Percentiles rank a stretch among this genome's conserved stretches.
Conservation (phyloP, 257 asterid species). For the Solanum appendiculatum region DNA sequence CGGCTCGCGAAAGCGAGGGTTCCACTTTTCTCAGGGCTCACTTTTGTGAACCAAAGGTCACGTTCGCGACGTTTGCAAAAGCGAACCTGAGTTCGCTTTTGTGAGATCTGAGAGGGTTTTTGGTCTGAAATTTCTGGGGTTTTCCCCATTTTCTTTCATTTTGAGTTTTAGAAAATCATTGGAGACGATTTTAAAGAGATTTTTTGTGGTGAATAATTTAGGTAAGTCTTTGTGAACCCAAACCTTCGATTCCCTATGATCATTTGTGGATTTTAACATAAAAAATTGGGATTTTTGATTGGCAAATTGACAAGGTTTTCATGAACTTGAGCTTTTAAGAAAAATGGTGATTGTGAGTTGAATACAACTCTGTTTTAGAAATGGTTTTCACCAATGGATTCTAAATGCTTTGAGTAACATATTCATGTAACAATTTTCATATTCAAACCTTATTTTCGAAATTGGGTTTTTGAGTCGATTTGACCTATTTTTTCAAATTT, state of each 20-base stretch:
- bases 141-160: background rate
- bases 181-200: background rate
- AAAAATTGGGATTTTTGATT: background rate
- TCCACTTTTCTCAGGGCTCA: rapidly evolving
- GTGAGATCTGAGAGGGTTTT: background rate
- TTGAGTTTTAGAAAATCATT: background rate
- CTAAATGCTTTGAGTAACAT: background rate
- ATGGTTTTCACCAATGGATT: background rate
- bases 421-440: too few relatives aligned
- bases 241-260: background rate
- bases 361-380: background rate
- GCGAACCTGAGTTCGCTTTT: background rate
- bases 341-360: background rate
- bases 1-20: background rate
- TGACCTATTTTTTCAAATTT: background rate
- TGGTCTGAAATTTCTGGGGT: background rate
- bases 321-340: background rate
- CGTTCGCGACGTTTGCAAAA: background rate
- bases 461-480: background rate
- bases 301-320: background rate
- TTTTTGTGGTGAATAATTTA: too few relatives aligned
- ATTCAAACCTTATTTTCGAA: background rate
- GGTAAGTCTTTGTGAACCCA: background rate
- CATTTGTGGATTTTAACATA: background rate
- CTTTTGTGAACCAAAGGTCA: background rate